A percentile compares a stretch with the other conserved stretches of the same genome.
Evolutionary conservation across 768 basidiomycete species (phyloP).

Genomic region (Psilocybe azurescens): DNA sequence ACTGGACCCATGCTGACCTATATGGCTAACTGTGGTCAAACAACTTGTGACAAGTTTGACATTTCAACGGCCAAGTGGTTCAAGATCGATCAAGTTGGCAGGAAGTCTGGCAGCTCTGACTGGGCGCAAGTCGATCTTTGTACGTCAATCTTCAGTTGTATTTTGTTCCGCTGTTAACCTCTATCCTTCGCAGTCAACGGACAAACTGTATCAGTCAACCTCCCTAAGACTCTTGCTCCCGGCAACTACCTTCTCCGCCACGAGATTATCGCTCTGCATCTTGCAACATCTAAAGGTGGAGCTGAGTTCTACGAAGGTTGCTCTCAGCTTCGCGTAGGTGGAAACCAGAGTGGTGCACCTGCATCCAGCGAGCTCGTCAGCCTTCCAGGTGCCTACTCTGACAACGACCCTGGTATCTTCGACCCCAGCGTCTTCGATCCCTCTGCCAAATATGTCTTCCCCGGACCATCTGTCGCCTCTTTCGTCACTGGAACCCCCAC

Average conservation of each 20-base stretch:
- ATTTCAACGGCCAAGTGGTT: slow-evolving; percentile 69
- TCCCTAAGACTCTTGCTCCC: slow-evolving; percentile 59
- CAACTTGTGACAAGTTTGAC: slow-evolving; percentile 65
- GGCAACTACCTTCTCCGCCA: slow-evolving; percentile 81
- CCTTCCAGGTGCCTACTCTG: slow-evolving; percentile 77
- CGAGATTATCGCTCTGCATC: slow-evolving; percentile 81
- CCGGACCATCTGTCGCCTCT: slow-evolving; percentile 54
- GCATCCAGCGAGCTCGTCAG: slow-evolving; percentile 54
- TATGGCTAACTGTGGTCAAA: slow-evolving; percentile 65
- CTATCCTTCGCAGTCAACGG: slow-evolving; percentile 41
- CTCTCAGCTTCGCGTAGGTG: slow-evolving; percentile 59
- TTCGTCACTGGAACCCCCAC: slow-evolving; percentile 33
- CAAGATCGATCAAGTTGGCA: slow-evolving; percentile 66
- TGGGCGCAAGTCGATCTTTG: slow-evolving; percentile 54
- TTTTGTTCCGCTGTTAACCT: neutral
- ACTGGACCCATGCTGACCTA: slow-evolving; percentile 78
- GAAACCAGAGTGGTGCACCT: slow-evolving; percentile 56
- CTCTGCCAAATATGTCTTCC: slow-evolving; percentile 44
- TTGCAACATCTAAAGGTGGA: slow-evolving; percentile 57
- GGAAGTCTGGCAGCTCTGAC: slow-evolving; percentile 35
- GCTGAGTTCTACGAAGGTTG: slow-evolving; percentile 87
- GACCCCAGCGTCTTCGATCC: slow-evolving; percentile 48
- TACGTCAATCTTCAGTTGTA: neutral
- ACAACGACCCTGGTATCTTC: slow-evolving; percentile 74
- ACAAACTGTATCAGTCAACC: slow-evolving; percentile 39